Percentiles rank a stretch among this genome's conserved stretches.
phyloP scores from a whole-genome alignment of 768 basidiomycete genomes.

The Tricholoma furcatifolium region DNA sequence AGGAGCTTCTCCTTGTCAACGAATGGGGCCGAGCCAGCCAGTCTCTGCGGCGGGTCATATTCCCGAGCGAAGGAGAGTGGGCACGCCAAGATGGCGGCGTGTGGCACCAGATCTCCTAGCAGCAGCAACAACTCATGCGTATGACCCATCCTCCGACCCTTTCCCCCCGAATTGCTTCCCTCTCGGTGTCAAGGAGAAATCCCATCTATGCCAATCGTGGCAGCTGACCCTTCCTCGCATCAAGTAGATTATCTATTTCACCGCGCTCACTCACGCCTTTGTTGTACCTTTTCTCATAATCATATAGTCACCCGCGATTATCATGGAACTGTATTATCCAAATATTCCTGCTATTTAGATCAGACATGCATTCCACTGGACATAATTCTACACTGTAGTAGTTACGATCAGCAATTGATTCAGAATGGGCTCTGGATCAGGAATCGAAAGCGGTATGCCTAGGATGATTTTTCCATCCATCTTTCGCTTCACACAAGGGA shows the following conservation, averaged over 20 bases:
- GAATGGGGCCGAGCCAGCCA: conserved; percentile 59
- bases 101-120: conserved; percentile 29
- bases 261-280: neutral
- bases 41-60: conserved; percentile 49
- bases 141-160: neutral
- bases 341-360: neutral
- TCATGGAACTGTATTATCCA: neutral
- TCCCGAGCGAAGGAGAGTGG: conserved; percentile 59
- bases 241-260: neutral
- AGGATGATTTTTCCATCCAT: no score
- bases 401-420: no score
- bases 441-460: no score
- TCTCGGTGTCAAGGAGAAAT: neutral
- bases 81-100: conserved; percentile 27
- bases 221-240: neutral
- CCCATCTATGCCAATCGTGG: neutral
- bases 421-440: no score
- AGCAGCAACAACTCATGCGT: neutral
- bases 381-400: no score
- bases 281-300: neutral
- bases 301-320: neutral
- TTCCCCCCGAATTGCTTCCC: neutral
- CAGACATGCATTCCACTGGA: no score
- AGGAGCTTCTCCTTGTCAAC: conserved; percentile 50
- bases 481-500: no score